Evolutionary conservation across 495 filamentous ascomycete species (phyloP).

Genomic region (Venustampulla echinocandica): DNA sequence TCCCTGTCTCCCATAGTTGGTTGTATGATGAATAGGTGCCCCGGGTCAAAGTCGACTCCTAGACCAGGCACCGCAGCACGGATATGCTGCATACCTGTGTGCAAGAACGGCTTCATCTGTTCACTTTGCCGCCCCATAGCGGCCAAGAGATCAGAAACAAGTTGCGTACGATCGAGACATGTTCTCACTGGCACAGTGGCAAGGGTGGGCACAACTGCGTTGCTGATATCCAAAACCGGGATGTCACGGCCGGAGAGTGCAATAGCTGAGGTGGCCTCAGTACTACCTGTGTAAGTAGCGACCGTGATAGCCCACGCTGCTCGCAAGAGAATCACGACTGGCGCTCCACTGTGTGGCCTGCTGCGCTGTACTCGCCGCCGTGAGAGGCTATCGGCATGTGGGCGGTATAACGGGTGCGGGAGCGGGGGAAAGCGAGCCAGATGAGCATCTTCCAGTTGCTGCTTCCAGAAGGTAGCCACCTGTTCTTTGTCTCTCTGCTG

Average conservation of each 20-base stretch:
- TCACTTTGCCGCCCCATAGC: no score
- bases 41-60: no score
- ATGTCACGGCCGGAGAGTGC: not conserved
- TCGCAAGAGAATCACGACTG: conserved; percentile 42
- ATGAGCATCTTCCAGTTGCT: not conserved
- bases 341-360: no score
- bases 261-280: conserved; percentile 37
- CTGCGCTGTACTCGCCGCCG: conserved; percentile 19
- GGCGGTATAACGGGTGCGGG: not conserved
- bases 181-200: not conserved
- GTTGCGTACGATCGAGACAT: no score
- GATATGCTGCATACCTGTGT: no score
- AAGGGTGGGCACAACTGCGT: not conserved
- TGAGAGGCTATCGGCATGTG: not conserved
- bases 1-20: no score
- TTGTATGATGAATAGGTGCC: no score
- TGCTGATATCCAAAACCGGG: not conserved
- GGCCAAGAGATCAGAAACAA: no score
- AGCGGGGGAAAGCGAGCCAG: not conserved
- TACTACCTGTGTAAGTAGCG: conserved; percentile 22
- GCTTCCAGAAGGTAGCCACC: not conserved
- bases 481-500: not conserved
- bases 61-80: no score
- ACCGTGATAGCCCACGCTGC: conserved; percentile 32
- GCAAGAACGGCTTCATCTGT: no score